These are phyloP conservation scores for Graphiopsis chlorocephala DNA, from an alignment of 2,329 filamentous ascomycete species.

Conservation along the genomic window DNA sequence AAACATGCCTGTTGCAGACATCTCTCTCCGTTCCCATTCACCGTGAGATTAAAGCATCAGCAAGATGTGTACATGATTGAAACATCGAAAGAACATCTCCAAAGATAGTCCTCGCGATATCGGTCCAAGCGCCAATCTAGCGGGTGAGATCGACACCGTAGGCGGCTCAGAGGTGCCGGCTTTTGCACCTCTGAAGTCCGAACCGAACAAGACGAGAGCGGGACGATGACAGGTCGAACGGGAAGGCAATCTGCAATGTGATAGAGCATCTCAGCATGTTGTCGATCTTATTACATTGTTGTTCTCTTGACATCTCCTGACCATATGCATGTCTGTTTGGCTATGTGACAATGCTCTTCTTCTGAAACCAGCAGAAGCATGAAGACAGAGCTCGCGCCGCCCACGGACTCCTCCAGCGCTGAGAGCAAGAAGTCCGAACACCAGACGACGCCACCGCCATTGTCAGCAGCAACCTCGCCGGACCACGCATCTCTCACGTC, in stretches of 20 bases:
- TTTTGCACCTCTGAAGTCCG: not conserved
- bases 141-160: not conserved
- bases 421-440: conserved; percentile 7
- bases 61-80: no score
- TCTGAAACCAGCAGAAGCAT: conserved; percentile 3
- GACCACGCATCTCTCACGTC: not conserved
- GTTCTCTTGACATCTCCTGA: not conserved
- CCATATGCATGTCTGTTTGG: not conserved
- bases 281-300: not conserved
- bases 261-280: not conserved
- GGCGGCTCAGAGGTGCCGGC: not conserved
- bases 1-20: no score
- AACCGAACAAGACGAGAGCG: not conserved
- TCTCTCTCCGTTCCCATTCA: no score
- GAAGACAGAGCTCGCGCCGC: not conserved
- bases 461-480: not conserved
- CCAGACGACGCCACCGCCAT: not conserved
- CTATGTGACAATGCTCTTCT: not conserved
- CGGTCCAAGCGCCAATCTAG: not conserved
- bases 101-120: not conserved
- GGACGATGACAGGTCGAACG: conserved; percentile 7
- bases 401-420: not conserved
- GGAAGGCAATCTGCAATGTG: not conserved
- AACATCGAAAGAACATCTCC: no score
- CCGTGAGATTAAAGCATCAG: no score